These are phyloP conservation scores for Spathaspora hagerdaliae DNA, from an alignment of 805 yeast species.

Conservation along the genomic window DNA sequence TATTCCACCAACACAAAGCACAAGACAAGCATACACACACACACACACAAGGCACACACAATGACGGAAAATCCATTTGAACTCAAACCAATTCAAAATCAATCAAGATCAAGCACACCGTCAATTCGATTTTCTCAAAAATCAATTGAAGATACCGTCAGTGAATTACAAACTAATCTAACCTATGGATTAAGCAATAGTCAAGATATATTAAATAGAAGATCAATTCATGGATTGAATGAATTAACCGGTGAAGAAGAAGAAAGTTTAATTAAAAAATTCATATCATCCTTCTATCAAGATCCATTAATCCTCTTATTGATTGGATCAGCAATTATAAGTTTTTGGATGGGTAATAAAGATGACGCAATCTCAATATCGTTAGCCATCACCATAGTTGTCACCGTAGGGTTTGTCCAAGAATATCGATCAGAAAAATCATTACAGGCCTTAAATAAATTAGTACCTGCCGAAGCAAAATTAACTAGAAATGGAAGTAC, in stretches of 20 bases:
- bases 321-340: constrained; percentile 83
- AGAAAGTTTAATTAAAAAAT: constrained; percentile 68
- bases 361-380: constrained; percentile 96
- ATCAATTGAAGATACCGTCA: constrained; percentile 62
- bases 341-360: constrained; percentile 90
- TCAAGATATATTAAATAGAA: constrained; percentile 70
- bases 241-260: constrained; percentile 76
- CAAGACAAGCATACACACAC: background rate
- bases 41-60: background rate
- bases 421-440: constrained; percentile 95
- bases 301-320: constrained; percentile 87
- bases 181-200: constrained; percentile 58
- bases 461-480: constrained; percentile 97
- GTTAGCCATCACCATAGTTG: constrained; percentile 87
- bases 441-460: constrained; percentile 82
- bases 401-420: constrained; percentile 95
- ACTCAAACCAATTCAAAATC: constrained; percentile 14
- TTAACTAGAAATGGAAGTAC: constrained; percentile 77
- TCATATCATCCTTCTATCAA: constrained; percentile 75
- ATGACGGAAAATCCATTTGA: constrained; percentile 43
- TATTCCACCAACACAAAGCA: too few species aligned
- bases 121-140: constrained; percentile 62
- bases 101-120: constrained; percentile 38
- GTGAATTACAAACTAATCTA: constrained; percentile 58
- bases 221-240: constrained; percentile 75